A percentile compares a stretch with the other conserved stretches of the same genome.
phyloP scores from a whole-genome alignment of 1,139 yeast species.

The Saccharomyces hybrid region DNA sequence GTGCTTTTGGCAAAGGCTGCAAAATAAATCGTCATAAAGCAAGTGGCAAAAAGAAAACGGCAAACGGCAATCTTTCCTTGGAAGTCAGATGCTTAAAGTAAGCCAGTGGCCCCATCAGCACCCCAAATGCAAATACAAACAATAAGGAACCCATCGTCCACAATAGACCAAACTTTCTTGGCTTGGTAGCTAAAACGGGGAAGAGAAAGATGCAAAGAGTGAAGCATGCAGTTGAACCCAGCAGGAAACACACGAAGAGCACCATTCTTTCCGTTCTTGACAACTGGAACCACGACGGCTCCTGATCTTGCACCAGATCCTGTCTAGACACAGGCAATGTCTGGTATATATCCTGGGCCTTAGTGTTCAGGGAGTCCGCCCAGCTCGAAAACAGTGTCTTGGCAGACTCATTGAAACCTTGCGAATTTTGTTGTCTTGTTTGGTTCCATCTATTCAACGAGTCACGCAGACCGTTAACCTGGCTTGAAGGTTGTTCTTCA shows the following conservation, averaged over 20 bases:
- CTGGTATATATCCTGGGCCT: constrained; percentile 41
- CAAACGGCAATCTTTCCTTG: constrained; percentile 68
- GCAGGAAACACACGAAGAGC: constrained; percentile 69
- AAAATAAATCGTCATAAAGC: constrained; percentile 56
- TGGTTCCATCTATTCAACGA: constrained; percentile 36
- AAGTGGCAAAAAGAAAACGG: constrained; percentile 72
- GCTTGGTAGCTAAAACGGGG: constrained; percentile 84
- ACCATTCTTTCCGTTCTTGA: constrained; percentile 74
- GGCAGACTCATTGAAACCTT: constrained; percentile 31
- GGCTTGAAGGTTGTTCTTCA: constrained; percentile 12
- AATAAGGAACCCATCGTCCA: constrained; percentile 91
- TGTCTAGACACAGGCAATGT: constrained; percentile 48
- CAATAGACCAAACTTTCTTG: constrained; percentile 79
- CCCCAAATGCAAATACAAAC: constrained; percentile 83
- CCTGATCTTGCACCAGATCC: constrained; percentile 42
- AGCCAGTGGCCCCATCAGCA: constrained; percentile 83
- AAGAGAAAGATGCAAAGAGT: constrained; percentile 72
- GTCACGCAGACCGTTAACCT: constrained; percentile 29
- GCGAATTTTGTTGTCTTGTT: constrained; percentile 23
- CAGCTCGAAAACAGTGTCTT: constrained; percentile 34
- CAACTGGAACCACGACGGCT: constrained; percentile 53
- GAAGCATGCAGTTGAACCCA: constrained; percentile 74
- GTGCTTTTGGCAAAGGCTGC: constrained; percentile 58
- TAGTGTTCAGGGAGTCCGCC: constrained; percentile 36
- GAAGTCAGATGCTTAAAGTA: constrained; percentile 70